Percentiles rank a stretch among this genome's conserved stretches.
phyloP scores from a whole-genome alignment of 2,329 filamentous ascomycete species.

The Pezicula rhizophila region DNA sequence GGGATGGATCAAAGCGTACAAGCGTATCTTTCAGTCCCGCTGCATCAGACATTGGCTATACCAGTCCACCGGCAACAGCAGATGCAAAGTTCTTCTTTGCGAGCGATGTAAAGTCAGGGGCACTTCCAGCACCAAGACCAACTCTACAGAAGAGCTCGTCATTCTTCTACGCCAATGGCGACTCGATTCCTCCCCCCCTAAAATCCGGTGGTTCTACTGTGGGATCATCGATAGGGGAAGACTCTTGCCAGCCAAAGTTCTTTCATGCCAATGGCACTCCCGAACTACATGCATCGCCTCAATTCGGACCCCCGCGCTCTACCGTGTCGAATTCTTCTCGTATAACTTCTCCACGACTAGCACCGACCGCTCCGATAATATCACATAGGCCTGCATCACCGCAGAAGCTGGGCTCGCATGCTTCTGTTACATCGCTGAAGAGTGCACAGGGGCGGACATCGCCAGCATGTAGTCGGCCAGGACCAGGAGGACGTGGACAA shows the following conservation, averaged over 20 bases:
- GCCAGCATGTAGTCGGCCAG: slow-evolving; percentile 17
- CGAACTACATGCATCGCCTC: slow-evolving; percentile 36
- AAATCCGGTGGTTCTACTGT: slow-evolving; percentile 21
- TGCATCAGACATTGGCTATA: slow-evolving; percentile 27
- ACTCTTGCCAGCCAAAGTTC: slow-evolving; percentile 51
- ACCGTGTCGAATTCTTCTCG: slow-evolving; percentile 40
- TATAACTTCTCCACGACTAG: slow-evolving; percentile 34
- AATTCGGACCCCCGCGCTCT: slow-evolving; percentile 36
- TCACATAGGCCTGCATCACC: slow-evolving; percentile 45
- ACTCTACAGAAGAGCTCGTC: slow-evolving; percentile 27
- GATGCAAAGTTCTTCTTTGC: slow-evolving; percentile 88
- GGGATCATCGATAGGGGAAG: slow-evolving; percentile 23
- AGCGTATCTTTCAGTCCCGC: slow-evolving; percentile 36
- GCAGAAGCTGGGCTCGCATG: slow-evolving; percentile 34
- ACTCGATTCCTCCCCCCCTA: slow-evolving; percentile 26
- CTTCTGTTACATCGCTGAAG: slow-evolving; percentile 16
- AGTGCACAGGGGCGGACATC: slow-evolving; percentile 17
- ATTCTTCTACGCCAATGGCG: slow-evolving; percentile 48
- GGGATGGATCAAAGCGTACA: slow-evolving; percentile 19
- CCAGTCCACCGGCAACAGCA: slow-evolving; percentile 18
- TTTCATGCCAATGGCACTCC: slow-evolving; percentile 67
- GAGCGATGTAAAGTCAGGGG: slow-evolving; percentile 57
- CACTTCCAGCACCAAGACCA: slow-evolving; percentile 14
- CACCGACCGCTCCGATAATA: slow-evolving; percentile 23
- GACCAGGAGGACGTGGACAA: slow-evolving; percentile 12